A percentile compares a stretch with the other conserved stretches of the same genome.
These are phyloP conservation scores for Pythium sp. DNA, from an alignment of 352 stramenopile species.

Conservation along the genomic window DNA sequence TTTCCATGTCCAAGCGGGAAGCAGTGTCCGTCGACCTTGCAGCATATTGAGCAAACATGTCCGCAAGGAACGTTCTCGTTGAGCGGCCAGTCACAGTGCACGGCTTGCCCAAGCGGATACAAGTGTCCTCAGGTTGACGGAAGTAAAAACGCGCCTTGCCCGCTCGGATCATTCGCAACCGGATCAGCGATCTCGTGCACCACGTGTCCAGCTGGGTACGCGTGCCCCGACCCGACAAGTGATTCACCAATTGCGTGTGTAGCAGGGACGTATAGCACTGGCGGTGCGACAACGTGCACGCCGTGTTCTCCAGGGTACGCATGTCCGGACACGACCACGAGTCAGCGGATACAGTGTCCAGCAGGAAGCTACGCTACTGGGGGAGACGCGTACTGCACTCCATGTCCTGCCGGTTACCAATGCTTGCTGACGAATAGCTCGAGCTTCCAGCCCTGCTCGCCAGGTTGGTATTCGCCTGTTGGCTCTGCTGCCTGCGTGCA, in stretches of 20 bases:
- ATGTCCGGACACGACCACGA: conserved; percentile 61
- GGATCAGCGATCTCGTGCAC: conserved; percentile 51
- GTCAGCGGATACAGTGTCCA: conserved; percentile 39
- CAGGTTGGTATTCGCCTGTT: conserved; percentile 65
- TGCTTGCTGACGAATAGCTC: conserved; percentile 69
- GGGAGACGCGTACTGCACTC: conserved; percentile 48
- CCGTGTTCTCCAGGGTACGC: conserved; percentile 68
- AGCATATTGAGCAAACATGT: conserved; percentile 48
- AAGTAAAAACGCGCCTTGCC: conserved; percentile 43
- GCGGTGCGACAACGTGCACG: conserved; percentile 49
- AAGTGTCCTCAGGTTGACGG: conserved; percentile 54
- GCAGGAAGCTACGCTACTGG: conserved; percentile 59
- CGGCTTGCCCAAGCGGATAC: conserved; percentile 34
- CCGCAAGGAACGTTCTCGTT: conserved; percentile 60
- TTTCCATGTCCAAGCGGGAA: conserved; percentile 50
- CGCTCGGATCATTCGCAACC: conserved; percentile 37
- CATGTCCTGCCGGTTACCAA: conserved; percentile 73
- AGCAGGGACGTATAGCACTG: conserved; percentile 59
- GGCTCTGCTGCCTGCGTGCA: conserved; percentile 60
- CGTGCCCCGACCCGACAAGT: conserved; percentile 41
- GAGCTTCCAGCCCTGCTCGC: conserved; percentile 47
- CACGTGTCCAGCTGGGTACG: conserved; percentile 55
- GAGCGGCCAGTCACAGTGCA: conserved; percentile 34
- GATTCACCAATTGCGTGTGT: conserved; percentile 34
- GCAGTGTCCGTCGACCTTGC: conserved; percentile 46